These are phyloP conservation scores for Babesia divergens DNA, from an alignment of 169 alveolate genomes.

Conservation along the genomic window DNA sequence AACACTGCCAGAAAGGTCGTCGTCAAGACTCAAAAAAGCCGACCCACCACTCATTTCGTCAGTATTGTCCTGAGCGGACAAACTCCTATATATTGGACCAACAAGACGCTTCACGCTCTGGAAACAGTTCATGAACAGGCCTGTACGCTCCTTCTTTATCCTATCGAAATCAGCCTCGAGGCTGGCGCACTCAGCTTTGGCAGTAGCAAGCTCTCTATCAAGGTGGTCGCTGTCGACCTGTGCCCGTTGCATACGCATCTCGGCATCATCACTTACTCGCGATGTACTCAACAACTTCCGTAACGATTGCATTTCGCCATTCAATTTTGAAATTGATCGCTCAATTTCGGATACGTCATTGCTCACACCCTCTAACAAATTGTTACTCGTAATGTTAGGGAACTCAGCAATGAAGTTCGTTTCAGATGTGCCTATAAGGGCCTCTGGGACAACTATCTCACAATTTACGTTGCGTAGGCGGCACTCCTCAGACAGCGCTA, in stretches of 20 bases:
- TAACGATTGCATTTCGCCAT: conserved; percentile 15
- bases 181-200: conserved; percentile 52
- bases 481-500: conserved; percentile 42
- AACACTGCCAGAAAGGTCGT: conserved; percentile 61
- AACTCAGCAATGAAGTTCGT: conserved; percentile 21
- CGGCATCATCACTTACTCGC: conserved; percentile 56
- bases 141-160: conserved; percentile 65
- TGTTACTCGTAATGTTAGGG: background rate
- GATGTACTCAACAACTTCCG: conserved; percentile 44
- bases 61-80: conserved; percentile 44
- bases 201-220: conserved; percentile 62
- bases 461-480: conserved; percentile 30
- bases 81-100: conserved; percentile 68
- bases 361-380: background rate
- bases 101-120: conserved; percentile 64
- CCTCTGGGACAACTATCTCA: conserved; percentile 9
- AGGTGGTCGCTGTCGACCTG: conserved; percentile 49
- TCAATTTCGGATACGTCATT: background rate
- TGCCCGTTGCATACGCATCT: conserved; percentile 51
- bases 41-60: conserved; percentile 70
- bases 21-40: conserved; percentile 71
- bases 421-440: background rate
- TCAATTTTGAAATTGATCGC: background rate
- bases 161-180: conserved; percentile 68
- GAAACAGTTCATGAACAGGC: conserved; percentile 71